Evolutionary conservation across 2,329 filamentous ascomycete genomes (phyloP).

Genomic region (Alternaria metachromatica): DNA sequence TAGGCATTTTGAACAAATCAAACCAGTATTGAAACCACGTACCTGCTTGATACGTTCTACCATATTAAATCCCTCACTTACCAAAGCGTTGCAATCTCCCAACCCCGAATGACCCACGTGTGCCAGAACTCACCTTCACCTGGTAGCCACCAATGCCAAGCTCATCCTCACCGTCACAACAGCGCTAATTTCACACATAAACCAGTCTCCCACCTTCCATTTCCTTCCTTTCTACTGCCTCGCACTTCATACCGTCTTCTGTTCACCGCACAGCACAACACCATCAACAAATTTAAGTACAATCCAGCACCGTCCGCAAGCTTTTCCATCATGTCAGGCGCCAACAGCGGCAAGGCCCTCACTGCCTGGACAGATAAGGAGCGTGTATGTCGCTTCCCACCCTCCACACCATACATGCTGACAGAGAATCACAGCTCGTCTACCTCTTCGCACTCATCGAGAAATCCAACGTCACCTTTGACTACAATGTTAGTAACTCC

Average conservation of each 20-base stretch:
- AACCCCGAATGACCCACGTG: not conserved
- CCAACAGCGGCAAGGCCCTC: slow-evolving; percentile 1
- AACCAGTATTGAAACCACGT: not conserved
- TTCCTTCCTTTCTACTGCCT: too few relatives aligned
- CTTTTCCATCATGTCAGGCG: slow-evolving; percentile 3
- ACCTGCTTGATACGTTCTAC: not conserved
- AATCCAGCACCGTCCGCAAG: too few relatives aligned
- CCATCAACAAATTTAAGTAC: too few relatives aligned
- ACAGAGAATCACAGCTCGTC: slow-evolving; percentile 16
- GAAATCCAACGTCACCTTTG: slow-evolving; percentile 16
- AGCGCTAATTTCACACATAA: not conserved
- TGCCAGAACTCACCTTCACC: not conserved
- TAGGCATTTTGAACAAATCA: not conserved
- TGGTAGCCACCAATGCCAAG: not conserved
- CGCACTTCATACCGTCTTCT: not conserved
- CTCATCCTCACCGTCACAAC: not conserved
- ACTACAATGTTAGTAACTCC: slow-evolving; percentile 18
- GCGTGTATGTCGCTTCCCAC: slow-evolving; percentile 7
- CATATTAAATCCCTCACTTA: not conserved
- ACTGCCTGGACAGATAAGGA: slow-evolving; percentile 24
- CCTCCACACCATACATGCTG: not conserved
- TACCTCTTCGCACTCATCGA: slow-evolving; percentile 22
- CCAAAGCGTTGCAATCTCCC: not conserved
- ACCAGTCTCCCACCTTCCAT: not conserved
- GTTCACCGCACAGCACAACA: too few relatives aligned